phyloP scores from a whole-genome alignment of 129 eudicot genomes.

The Flaveria linearis region DNA sequence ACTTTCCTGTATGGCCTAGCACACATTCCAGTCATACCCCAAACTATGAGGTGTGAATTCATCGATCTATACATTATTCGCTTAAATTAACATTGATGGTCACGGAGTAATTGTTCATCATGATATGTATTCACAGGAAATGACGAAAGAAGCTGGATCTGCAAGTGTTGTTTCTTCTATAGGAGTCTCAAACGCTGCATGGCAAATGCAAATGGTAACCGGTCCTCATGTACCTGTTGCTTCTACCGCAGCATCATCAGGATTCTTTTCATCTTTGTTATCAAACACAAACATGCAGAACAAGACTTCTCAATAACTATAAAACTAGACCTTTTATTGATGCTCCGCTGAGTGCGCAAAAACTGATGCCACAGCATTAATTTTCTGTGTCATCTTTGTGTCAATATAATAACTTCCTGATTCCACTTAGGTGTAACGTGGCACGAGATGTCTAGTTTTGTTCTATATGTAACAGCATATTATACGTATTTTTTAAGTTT shows the following conservation, averaged over 20 bases:
- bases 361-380: background rate
- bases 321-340: constrained; percentile 7
- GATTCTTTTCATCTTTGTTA: constrained; percentile 61
- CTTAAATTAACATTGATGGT: background rate
- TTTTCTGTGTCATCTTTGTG: background rate
- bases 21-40: constrained; percentile 47
- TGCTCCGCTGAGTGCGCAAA: constrained; percentile 2
- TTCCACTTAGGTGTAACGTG: background rate
- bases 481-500: background rate
- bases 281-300: constrained; percentile 26
- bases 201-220: constrained; percentile 48
- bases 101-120: background rate
- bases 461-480: background rate
- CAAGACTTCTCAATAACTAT: constrained; percentile 17
- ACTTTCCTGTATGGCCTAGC: constrained; percentile 39
- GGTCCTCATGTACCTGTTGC: constrained; percentile 46
- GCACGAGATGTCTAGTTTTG: background rate
- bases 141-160: constrained; percentile 37
- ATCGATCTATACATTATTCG: background rate
- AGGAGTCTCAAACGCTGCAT: constrained; percentile 50
- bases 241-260: constrained; percentile 95
- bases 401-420: background rate
- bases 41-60: constrained; percentile 43
- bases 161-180: constrained; percentile 36
- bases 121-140: constrained; percentile 44